These are phyloP conservation scores for Dipteronia sinensis DNA, from an alignment of 345 rosid species.

Conservation along the genomic window DNA sequence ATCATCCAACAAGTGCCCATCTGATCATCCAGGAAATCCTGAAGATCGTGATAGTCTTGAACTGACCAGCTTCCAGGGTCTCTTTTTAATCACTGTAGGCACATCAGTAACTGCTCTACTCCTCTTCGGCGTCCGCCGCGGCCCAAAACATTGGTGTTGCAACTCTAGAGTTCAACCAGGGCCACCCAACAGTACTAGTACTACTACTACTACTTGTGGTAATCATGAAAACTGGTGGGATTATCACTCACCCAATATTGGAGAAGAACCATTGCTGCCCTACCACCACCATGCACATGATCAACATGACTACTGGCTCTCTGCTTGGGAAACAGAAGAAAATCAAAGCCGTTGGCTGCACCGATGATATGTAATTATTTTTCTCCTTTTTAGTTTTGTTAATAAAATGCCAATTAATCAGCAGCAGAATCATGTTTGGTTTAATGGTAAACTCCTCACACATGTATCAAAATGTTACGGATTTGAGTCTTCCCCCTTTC, in stretches of 20 bases:
- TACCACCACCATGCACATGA: background rate
- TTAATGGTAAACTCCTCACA: too few relatives aligned
- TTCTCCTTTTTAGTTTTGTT: background rate
- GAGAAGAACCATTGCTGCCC: background rate
- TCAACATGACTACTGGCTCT: background rate
- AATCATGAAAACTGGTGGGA: too few relatives aligned
- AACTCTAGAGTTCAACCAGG: too few relatives aligned
- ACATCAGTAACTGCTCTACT: background rate
- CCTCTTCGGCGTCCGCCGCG: too few relatives aligned
- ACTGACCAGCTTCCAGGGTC: constrained; percentile 20
- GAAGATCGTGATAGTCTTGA: constrained; percentile 7
- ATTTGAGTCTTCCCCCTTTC: too few relatives aligned
- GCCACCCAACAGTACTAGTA: background rate
- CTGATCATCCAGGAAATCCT: background rate
- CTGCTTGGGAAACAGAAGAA: background rate
- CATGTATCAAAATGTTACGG: too few relatives aligned
- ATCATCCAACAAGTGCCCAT: too few relatives aligned
- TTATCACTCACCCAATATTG: too few relatives aligned
- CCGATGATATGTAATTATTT: background rate
- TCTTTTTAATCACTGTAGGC: constrained; percentile 13
- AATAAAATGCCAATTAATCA: background rate
- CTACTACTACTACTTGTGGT: too few relatives aligned
- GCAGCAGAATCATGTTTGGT: background rate
- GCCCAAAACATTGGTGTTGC: background rate
- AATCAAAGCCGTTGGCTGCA: background rate